A percentile compares a stretch with the other conserved stretches of the same genome.
Evolutionary conservation across 2,329 filamentous ascomycete genomes (phyloP).

Genomic region (Rhynchosporium graminicola): DNA sequence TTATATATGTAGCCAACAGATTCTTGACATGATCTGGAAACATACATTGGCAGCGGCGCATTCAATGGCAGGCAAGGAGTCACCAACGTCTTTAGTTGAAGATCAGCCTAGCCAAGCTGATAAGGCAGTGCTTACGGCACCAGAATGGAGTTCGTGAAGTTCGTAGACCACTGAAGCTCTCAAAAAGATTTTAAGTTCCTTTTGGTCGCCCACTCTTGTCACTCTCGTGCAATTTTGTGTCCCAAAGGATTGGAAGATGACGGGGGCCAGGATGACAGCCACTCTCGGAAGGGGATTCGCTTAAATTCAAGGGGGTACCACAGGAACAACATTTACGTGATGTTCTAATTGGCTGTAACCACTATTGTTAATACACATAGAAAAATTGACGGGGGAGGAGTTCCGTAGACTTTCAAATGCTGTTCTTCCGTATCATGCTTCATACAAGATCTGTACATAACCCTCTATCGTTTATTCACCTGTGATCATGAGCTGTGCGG

Average conservation of each 20-base stretch:
- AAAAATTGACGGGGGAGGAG: no score
- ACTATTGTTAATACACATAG: no score
- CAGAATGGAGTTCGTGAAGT: not conserved
- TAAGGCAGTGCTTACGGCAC: not conserved
- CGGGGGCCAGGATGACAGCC: not conserved
- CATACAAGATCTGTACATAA: no score
- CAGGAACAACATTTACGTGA: slow-evolving; percentile 8
- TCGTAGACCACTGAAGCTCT: not conserved
- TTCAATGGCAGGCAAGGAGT: not conserved
- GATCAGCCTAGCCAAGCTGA: not conserved
- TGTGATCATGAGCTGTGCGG: no score
- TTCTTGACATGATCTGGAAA: not conserved
- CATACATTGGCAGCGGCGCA: not conserved
- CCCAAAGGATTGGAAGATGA: not conserved
- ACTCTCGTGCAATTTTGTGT: not conserved
- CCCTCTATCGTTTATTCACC: no score
- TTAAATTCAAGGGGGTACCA: slow-evolving; percentile 4
- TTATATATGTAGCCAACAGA: no score
- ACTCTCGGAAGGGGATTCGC: not conserved
- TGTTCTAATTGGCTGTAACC: not conserved
- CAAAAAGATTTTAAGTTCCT: not conserved
- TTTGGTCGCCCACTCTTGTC: not conserved
- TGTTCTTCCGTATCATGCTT: no score
- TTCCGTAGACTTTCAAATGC: no score
- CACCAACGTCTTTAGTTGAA: not conserved